Percentiles rank a stretch among this genome's conserved stretches.
These are phyloP conservation scores for Amaranthus palmeri DNA, from an alignment of 148 eudicot species.

Conservation along the genomic window DNA sequence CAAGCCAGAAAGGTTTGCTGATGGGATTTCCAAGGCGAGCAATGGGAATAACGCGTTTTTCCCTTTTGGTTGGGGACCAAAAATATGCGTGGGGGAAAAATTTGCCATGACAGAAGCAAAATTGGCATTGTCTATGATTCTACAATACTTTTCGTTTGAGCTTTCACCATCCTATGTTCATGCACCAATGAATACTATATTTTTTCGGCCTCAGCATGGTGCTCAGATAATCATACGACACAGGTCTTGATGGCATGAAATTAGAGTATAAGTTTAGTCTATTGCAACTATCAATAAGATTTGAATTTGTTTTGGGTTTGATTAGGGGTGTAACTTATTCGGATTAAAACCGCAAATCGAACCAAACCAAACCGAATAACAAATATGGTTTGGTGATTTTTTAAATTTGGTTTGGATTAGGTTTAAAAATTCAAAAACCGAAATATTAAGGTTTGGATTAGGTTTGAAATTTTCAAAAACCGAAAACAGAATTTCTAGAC, in stretches of 20 bases:
- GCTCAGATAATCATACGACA: not conserved
- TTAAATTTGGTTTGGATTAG: no score
- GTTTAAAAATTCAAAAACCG: no score
- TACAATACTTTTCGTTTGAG: not conserved
- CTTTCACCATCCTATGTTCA: not conserved
- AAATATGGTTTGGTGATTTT: no score
- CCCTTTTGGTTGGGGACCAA: not conserved
- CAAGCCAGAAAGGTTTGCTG: not conserved
- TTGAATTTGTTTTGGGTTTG: no score
- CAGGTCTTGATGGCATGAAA: not conserved
- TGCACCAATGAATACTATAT: not conserved
- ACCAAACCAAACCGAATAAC: no score
- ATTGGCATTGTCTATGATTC: not conserved
- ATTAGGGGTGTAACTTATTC: no score
- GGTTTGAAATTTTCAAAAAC: no score
- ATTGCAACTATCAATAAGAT: no score
- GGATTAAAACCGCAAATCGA: no score
- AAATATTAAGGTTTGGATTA: no score
- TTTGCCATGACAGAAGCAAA: not conserved
- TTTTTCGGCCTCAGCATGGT: not conserved
- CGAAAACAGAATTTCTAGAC: no score
- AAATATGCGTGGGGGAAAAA: not conserved
- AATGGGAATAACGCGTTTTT: not conserved
- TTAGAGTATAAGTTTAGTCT: no score
- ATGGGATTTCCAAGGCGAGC: not conserved